Evolutionary conservation across 2,329 filamentous ascomycete species (phyloP).

Genomic region (Fusarium sp.): DNA sequence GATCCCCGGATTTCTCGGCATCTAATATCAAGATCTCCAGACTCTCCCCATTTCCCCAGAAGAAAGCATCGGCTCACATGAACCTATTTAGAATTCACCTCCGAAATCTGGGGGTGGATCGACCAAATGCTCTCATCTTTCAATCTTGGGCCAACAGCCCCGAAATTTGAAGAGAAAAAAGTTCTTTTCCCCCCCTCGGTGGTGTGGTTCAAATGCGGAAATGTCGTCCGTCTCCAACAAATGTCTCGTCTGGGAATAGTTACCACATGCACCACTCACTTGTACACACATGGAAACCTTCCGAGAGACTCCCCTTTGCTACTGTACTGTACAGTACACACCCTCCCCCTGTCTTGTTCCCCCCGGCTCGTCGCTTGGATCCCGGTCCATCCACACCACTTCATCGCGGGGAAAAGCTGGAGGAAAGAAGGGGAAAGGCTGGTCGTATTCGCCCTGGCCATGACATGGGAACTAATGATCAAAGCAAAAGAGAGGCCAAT

Average conservation of each 20-base stretch:
- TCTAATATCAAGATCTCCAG: neutral
- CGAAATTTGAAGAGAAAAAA: neutral
- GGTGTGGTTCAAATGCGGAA: slow-evolving; percentile 43
- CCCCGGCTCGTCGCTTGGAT: slow-evolving; percentile 39
- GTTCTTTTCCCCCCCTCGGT: slow-evolving; percentile 33
- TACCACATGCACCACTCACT: neutral
- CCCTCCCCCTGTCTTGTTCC: slow-evolving; percentile 24
- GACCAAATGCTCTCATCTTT: neutral
- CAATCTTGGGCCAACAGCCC: too few relatives aligned
- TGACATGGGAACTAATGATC: neutral
- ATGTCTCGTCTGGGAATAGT: neutral
- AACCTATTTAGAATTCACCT: neutral
- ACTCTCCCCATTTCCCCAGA: neutral
- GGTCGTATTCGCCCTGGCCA: slow-evolving; percentile 18
- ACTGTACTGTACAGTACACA: neutral
- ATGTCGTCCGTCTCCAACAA: slow-evolving; percentile 19
- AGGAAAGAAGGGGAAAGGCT: slow-evolving; percentile 19
- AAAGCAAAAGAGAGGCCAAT: neutral
- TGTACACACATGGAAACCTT: neutral
- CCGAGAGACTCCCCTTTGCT: neutral
- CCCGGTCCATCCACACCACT: slow-evolving; percentile 20
- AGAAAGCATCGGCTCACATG: neutral
- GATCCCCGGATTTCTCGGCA: slow-evolving; percentile 7
- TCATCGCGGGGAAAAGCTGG: slow-evolving; percentile 7
- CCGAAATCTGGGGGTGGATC: slow-evolving; percentile 27